Base-by-base conservation (phyloP, 2,329 filamentous ascomycete genomes). In the Camptophora hylomeconis region DNA sequence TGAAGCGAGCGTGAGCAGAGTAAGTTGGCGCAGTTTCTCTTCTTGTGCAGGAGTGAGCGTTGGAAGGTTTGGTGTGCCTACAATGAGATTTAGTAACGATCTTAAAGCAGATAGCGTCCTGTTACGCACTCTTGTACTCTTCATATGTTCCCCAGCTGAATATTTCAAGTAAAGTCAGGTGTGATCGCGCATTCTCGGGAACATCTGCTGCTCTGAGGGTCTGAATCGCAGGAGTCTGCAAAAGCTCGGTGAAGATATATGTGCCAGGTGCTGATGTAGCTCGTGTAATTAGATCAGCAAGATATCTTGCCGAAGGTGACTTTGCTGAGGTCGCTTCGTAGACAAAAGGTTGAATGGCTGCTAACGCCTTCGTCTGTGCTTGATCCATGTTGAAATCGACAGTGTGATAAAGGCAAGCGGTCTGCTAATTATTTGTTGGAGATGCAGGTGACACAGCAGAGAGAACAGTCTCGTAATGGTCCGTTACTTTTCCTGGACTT, bases 201-300 rank as follows among this genome's bases (percentile, higher is more conserved):
- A 63, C 53, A 7, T 60, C 52, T 20, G 50, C 63, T 20, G 57
- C 57, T 15, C 63, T 55, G 24, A 95, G 73, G 8, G 71, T 67
- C 54, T 89, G 80, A 42, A 95, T 75, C 45, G 82, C 74, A 0
- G 80, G 73, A 1, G 75, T 74, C 45, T 80, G 69, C 20, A 98
- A 74, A n/a, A 98, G 75, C 59, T 95, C 87, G 42, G 80, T 73
- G 61, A 98, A 98, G 57, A 95, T 69, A 55, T 78, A 98, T 41
- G 86, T 92, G 55, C 84, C 81, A 16, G 80, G 74, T 32, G 76
- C 76, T n/a, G 83, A 84, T 28, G 84, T 95, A 37, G 86, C 89
- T 57, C 84, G 81, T 24, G 68, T 73, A 51, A 95, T 71, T 30
- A 95, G 72, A 51, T 93, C 84, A 48, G 80, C 77, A 22, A 86